Evolutionary conservation across 1,139 yeast species (phyloP).

Genomic region (Kurtzmaniella natalensis): DNA sequence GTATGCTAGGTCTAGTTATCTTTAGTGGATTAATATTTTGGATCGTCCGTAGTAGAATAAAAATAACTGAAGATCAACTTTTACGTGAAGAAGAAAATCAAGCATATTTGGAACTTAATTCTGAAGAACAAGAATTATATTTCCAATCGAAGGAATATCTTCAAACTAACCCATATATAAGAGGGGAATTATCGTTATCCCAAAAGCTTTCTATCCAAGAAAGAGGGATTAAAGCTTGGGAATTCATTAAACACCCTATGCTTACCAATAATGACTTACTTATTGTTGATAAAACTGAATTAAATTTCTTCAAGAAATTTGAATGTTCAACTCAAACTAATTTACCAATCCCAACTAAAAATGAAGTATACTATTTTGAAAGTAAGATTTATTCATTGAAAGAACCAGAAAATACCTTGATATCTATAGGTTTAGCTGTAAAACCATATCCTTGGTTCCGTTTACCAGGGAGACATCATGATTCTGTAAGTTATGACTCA

Average conservation of each 20-base stretch:
- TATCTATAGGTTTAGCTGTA: slow-evolving; percentile 45
- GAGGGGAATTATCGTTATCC: slow-evolving; percentile 39
- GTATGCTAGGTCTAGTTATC: slow-evolving; percentile 1
- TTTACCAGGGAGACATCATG: slow-evolving; percentile 52
- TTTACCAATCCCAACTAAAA: slow-evolving; percentile 78
- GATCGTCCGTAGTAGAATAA: slow-evolving; percentile 9
- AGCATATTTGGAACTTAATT: slow-evolving; percentile 56
- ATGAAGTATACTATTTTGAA: slow-evolving; percentile 90
- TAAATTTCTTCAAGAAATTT: slow-evolving; percentile 65
- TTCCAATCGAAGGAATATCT: slow-evolving; percentile 62
- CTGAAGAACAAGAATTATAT: slow-evolving; percentile 78
- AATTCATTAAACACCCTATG: slow-evolving; percentile 70
- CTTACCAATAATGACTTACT: slow-evolving; percentile 55
- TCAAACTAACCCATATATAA: slow-evolving; percentile 51
- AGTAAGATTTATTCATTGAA: slow-evolving; percentile 59
- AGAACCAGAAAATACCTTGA: slow-evolving; percentile 43
- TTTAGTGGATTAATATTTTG: slow-evolving; percentile 2
- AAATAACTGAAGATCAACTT: slow-evolving; percentile 46
- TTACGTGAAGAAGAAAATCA: slow-evolving; percentile 59
- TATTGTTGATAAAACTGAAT: slow-evolving; percentile 70
- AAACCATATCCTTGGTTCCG: slow-evolving; percentile 59
- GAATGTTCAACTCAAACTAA: slow-evolving; percentile 81
- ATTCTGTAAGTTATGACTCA: slow-evolving; percentile 49
- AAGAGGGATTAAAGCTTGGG: slow-evolving; percentile 92
- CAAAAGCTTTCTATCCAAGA: slow-evolving; percentile 72